Conservation (phyloP, 2,329 filamentous ascomycete species). For the Epichloe amarillans region DNA sequence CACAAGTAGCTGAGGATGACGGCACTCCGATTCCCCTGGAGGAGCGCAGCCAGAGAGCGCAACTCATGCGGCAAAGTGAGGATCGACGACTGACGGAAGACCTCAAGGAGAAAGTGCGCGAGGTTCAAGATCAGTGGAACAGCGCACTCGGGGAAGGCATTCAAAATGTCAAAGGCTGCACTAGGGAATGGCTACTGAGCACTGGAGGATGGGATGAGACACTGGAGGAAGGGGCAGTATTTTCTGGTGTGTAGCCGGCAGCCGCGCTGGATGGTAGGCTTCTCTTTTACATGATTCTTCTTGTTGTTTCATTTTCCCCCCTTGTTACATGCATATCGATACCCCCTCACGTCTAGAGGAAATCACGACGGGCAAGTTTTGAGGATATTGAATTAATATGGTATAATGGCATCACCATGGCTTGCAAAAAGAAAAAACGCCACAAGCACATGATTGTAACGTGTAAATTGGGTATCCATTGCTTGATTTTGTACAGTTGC, state of each 20-base stretch:
- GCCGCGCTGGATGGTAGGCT: background rate
- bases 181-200: constrained; percentile 59
- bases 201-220: constrained; percentile 83
- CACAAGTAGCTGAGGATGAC: constrained; percentile 37
- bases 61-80: constrained; percentile 50
- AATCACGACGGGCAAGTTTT: background rate
- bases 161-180: constrained; percentile 56
- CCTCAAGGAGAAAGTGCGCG: constrained; percentile 81
- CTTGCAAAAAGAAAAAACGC: background rate
- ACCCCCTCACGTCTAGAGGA: constrained; percentile 2
- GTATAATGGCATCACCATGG: background rate
- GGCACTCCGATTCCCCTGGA: constrained; percentile 18
- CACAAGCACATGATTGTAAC: background rate
- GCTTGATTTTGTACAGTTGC: background rate
- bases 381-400: background rate
- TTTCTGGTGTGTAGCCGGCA: constrained; percentile 21
- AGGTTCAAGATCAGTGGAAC: constrained; percentile 84
- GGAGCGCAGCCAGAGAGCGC: constrained; percentile 27
- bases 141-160: constrained; percentile 74
- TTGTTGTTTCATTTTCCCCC: background rate
- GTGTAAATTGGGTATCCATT: background rate
- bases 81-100: constrained; percentile 64
- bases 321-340: background rate
- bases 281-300: background rate
- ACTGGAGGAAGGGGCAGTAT: constrained; percentile 43